Percentiles rank a stretch among this genome's conserved stretches.
phyloP scores from a whole-genome alignment of 345 rosid species.

The Syzygium aromaticum region DNA sequence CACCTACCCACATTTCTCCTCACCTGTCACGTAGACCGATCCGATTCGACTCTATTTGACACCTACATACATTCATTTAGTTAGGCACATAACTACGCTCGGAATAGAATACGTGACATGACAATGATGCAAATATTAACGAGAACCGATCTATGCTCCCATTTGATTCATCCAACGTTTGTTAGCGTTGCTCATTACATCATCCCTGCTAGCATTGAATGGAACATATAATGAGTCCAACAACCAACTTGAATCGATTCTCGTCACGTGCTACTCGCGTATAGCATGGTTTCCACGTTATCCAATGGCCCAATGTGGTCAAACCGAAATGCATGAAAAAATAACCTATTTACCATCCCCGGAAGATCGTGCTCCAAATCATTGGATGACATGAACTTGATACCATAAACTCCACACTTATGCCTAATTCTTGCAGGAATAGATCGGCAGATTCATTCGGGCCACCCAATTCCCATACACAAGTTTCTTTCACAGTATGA shows the following conservation, averaged over 20 bases:
- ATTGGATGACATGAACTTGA: neutral
- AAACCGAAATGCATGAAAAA: neutral
- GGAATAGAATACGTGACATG: neutral
- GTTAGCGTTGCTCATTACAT: neutral
- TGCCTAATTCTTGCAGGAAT: neutral
- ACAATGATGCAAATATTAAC: neutral
- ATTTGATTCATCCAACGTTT: neutral
- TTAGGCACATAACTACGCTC: neutral
- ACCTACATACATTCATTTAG: neutral
- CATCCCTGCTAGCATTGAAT: neutral
- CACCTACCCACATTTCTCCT: neutral
- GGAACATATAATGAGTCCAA: neutral
- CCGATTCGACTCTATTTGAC: neutral
- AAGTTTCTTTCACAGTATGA: neutral
- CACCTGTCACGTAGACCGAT: neutral
- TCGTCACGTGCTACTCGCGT: neutral
- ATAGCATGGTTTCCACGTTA: fast-evolving
- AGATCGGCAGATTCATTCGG: neutral
- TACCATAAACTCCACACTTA: neutral
- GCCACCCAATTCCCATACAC: neutral
- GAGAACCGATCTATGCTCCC: neutral
- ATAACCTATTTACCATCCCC: neutral
- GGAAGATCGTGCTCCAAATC: neutral
- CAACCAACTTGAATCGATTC: neutral
- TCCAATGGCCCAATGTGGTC: neutral